These are phyloP conservation scores for Beauveria sp. DNA, from an alignment of 2,329 filamentous ascomycete genomes.

Conservation along the genomic window DNA sequence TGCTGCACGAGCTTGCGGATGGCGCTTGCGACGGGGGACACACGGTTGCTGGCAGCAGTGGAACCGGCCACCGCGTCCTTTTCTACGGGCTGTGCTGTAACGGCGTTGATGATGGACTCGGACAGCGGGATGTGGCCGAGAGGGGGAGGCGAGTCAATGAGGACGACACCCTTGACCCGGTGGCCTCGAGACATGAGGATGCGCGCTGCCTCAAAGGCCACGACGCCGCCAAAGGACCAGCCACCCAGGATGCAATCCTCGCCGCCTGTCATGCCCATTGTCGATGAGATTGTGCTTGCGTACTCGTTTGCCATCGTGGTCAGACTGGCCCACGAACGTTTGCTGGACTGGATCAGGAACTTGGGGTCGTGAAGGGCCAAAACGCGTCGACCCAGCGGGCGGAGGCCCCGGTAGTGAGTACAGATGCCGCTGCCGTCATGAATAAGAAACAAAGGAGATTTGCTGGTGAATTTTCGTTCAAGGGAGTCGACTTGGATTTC, in stretches of 20 bases:
- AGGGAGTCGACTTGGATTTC: neutral
- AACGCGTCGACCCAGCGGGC: conserved; percentile 10
- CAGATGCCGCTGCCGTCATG: conserved; percentile 24
- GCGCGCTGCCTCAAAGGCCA: conserved; percentile 38
- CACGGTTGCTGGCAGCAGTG: no score
- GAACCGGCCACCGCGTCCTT: neutral
- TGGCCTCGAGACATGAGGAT: conserved; percentile 30
- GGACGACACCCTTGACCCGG: conserved; percentile 30
- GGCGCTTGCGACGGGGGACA: neutral
- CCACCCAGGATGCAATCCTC: conserved; percentile 31
- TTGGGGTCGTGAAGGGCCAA: conserved; percentile 15
- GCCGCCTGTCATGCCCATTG: neutral
- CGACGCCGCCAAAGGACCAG: conserved; percentile 48
- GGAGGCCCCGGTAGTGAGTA: conserved; percentile 9
- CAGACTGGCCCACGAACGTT: neutral
- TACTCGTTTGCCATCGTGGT: neutral
- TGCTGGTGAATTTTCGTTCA: neutral
- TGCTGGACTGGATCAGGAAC: conserved; percentile 6
- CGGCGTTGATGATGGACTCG: conserved; percentile 12
- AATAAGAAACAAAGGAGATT: conserved; percentile 17
- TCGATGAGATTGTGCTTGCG: neutral
- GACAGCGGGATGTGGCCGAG: conserved; percentile 41
- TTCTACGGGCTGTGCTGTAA: neutral
- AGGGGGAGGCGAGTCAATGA: conserved; percentile 38
- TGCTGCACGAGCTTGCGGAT: neutral